Evolutionary conservation across 176 grass and related monocot genomes (phyloP).

Genomic region (Aegilops speltoides): DNA sequence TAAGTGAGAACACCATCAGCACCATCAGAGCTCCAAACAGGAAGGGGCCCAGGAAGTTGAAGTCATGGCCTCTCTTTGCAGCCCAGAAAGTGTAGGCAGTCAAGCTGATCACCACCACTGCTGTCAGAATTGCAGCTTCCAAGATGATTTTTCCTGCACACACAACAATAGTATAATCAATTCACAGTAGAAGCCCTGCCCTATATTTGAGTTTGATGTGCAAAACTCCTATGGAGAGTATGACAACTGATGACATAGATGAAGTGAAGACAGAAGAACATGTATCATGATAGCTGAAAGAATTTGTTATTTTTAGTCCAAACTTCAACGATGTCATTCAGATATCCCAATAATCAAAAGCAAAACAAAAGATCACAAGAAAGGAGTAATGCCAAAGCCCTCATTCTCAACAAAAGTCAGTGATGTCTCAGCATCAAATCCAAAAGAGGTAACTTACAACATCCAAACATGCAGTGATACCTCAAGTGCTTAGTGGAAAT

Average conservation of each 20-base stretch:
- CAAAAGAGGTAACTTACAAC: background rate
- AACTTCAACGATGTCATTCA: background rate
- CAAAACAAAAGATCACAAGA: background rate
- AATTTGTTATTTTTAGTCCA: background rate
- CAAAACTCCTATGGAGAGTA: background rate
- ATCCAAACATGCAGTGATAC: background rate
- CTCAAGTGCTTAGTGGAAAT: background rate
- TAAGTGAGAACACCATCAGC: constrained; percentile 59
- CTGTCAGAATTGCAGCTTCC: constrained; percentile 78
- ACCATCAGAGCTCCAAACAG: constrained; percentile 68
- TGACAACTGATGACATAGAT: background rate
- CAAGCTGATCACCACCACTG: constrained; percentile 73
- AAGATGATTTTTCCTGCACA: constrained; percentile 81
- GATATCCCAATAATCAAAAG: background rate
- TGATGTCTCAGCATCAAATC: background rate
- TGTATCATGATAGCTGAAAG: background rate
- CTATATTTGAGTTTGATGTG: background rate
- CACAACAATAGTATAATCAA: constrained; percentile 1
- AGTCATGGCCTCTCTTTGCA: constrained; percentile 79
- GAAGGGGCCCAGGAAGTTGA: constrained; percentile 77
- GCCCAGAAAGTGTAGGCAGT: constrained; percentile 96
- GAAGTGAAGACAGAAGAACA: background rate
- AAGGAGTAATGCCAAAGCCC: background rate
- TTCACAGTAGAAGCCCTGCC: background rate
- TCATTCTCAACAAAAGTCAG: background rate